A percentile compares a stretch with the other conserved stretches of the same genome.
Evolutionary conservation across 2,329 filamentous ascomycete species (phyloP).

Genomic region (Colletotrichum nymphaeae): DNA sequence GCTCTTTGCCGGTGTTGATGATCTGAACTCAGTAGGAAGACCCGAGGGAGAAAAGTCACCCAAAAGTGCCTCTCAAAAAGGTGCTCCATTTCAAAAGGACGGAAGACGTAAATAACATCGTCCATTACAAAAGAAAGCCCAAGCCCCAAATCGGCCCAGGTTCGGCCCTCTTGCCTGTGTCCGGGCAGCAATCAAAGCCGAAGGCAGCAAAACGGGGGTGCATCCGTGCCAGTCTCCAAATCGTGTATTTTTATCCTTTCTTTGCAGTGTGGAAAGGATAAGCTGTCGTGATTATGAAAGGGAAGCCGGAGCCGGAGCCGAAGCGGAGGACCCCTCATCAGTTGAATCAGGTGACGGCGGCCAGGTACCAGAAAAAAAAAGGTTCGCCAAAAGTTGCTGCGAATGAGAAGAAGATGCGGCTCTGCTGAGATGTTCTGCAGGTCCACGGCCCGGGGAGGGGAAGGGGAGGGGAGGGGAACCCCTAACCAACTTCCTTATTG

Average conservation of each 20-base stretch:
- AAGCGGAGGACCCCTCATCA: background rate
- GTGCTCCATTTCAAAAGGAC: too few relatives aligned
- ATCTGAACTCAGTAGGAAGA: too few relatives aligned
- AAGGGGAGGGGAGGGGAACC: background rate
- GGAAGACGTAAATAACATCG: background rate
- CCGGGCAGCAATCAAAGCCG: background rate
- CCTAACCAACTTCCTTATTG: background rate
- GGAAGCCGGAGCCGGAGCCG: background rate
- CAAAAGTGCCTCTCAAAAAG: too few relatives aligned
- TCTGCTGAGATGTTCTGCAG: slow-evolving; percentile 14
- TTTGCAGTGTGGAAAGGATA: background rate
- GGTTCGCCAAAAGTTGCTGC: slow-evolving; percentile 18
- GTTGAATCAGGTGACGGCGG: background rate
- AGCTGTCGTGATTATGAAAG: too few relatives aligned
- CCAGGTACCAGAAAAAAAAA: background rate
- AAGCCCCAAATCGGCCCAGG: background rate
- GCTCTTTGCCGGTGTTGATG: too few relatives aligned
- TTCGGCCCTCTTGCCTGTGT: background rate
- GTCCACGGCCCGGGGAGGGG: background rate
- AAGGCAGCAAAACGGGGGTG: background rate
- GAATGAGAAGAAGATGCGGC: slow-evolving; percentile 7
- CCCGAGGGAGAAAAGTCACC: too few relatives aligned
- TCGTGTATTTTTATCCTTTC: background rate
- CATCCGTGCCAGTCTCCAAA: background rate
- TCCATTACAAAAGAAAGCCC: background rate